phyloP scores from a whole-genome alignment of 345 rosid species.

The Syzygium grande region DNA sequence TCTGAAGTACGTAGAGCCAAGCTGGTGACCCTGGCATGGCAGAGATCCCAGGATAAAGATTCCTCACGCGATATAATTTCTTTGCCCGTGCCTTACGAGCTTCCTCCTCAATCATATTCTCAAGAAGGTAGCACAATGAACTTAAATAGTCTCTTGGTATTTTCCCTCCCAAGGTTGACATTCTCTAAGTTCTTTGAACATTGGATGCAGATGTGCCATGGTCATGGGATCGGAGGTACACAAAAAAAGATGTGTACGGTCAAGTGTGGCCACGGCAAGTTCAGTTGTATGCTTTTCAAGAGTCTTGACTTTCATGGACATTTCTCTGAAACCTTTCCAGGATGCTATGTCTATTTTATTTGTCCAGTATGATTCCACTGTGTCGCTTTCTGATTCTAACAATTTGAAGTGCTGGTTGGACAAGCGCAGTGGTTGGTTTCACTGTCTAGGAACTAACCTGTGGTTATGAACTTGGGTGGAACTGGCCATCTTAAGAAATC shows the following conservation, averaged over 20 bases:
- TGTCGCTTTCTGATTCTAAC: neutral
- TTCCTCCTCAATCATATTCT: slow-evolving; percentile 68
- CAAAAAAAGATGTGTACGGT: slow-evolving; percentile 70
- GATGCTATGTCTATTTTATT: neutral
- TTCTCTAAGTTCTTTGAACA: neutral
- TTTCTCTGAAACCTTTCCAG: neutral
- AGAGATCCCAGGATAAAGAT: slow-evolving; percentile 23
- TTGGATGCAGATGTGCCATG: slow-evolving; percentile 70
- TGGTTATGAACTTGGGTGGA: neutral
- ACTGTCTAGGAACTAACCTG: neutral
- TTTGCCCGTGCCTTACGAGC: slow-evolving; percentile 73
- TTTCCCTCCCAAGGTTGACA: neutral
- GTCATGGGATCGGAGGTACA: slow-evolving; percentile 87
- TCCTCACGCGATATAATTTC: slow-evolving; percentile 36
- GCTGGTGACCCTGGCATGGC: slow-evolving; percentile 65
- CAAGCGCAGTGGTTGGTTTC: neutral
- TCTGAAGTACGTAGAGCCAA: slow-evolving; percentile 20
- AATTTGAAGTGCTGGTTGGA: neutral
- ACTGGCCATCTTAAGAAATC: neutral
- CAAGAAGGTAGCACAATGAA: slow-evolving; percentile 41
- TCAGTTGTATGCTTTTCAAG: slow-evolving; percentile 21
- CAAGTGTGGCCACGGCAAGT: slow-evolving; percentile 69
- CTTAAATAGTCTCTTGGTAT: neutral
- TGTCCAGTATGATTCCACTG: neutral
- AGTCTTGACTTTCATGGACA: slow-evolving; percentile 2